Base-by-base conservation (phyloP, 2,329 filamentous ascomycete species). In the Chaetomiaceae sp. region DNA sequence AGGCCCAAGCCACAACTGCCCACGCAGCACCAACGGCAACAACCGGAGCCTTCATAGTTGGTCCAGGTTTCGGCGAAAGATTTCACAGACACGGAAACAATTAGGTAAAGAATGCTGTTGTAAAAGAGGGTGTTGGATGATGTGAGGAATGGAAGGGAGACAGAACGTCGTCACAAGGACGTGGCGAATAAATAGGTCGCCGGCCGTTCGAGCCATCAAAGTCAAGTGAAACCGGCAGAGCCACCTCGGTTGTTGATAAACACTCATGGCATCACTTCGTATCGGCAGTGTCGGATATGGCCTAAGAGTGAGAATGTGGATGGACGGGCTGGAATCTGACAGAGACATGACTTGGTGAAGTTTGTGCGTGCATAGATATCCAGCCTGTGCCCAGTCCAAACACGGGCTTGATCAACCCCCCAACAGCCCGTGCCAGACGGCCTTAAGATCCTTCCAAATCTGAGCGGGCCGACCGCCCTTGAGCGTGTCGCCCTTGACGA, bases 1-100 rank as follows among this genome's bases (percentile, higher is more conserved):
- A 37, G 27, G 50, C 53, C 42, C 35, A 43, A 17, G 39, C 54
- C 16, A 42, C 21, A 4, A n/a, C 35, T 25, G 51, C 52, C 21
- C 55, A 33, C 23, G 49, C 52, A 35, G 50, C 44, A 14, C 49
- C 53, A 31, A 57, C 35, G 44, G 48, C 53, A 38, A 55, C 34
- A 35, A 55, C 19, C 6, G 50, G 50, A n/a, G 53, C 50, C 51
- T 58, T 60, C 58, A 60, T 60, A 30, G 42, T 55, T 43, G 21
- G 39, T 23, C 20, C 25, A 12, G 5, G 25, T 27, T 5, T 33
- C 14, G 30, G 14, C 10, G 9, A 33, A 33, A 2, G 10, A 33
- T 33, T 16, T 35, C 35, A 38, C 35, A 19, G 33, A 35, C 33
- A 14, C 13, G 16, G 5, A 20, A 38, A 30, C 21, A 33, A 38